Evolutionary conservation across 2,329 filamentous ascomycete species (phyloP).

Genomic region (Fusarium brevicatenulatum): DNA sequence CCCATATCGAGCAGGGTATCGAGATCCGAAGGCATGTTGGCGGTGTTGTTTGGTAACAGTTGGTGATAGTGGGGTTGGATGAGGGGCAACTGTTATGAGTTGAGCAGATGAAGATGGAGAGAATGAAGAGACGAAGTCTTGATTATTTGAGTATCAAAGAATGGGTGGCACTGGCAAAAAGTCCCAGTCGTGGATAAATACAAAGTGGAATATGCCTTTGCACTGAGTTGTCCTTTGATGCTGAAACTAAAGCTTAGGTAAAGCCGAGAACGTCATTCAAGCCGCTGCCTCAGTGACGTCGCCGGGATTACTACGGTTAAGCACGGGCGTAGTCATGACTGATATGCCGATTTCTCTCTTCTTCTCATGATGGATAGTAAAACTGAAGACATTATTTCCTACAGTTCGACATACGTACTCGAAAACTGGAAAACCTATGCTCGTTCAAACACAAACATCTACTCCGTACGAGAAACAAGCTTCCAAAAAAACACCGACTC

Average conservation of each 20-base stretch:
- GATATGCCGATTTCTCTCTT: neutral
- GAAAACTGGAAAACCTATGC: neutral
- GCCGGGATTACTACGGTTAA: slow-evolving; percentile 44
- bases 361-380: neutral
- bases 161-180: neutral
- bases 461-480: neutral
- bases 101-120: neutral
- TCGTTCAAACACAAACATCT: neutral
- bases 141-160: neutral
- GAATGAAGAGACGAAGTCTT: neutral
- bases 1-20: slow-evolving; percentile 74
- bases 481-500: neutral
- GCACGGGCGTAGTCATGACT: neutral
- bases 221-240: neutral
- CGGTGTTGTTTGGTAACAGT: slow-evolving; percentile 42
- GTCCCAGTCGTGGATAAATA: neutral
- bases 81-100: slow-evolving; percentile 19
- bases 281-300: slow-evolving; percentile 41
- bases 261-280: slow-evolving; percentile 43
- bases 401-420: neutral
- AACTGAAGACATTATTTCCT: neutral
- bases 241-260: slow-evolving; percentile 13
- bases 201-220: neutral
- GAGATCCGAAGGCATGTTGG: slow-evolving; percentile 68
- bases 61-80: slow-evolving; percentile 39